Evolutionary conservation across 23 red algal genomes (phyloP).

Genomic region (Gracilaria caudata): DNA sequence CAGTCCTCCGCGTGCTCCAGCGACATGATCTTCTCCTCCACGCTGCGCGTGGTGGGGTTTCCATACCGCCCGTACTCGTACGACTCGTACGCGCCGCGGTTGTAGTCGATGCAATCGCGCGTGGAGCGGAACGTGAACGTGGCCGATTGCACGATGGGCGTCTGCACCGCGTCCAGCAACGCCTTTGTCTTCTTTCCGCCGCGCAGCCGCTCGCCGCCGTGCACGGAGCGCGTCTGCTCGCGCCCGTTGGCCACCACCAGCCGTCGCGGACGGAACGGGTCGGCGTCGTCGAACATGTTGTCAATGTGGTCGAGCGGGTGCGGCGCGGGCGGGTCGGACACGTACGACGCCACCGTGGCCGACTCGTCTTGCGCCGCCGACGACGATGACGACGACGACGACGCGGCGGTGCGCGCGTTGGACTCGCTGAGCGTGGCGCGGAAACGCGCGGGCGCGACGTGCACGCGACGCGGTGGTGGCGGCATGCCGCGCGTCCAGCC

Average conservation of each 20-base stretch:
- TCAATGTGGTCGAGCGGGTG: constrained; percentile 7
- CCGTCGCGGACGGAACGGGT: neutral
- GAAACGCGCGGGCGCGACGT: neutral
- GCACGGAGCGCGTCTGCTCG: constrained; percentile 83
- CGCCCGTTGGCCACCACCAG: neutral
- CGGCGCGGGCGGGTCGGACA: neutral
- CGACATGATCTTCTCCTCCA: constrained; percentile 94
- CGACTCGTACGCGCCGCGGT: constrained; percentile 86
- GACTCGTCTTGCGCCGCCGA: constrained; percentile 1
- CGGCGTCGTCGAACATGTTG: neutral
- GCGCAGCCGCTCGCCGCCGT: constrained; percentile 92
- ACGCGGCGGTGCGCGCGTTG: neutral
- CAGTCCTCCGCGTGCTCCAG: constrained; percentile 92
- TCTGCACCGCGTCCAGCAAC: constrained; percentile 83
- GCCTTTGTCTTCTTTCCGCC: constrained; percentile 83
- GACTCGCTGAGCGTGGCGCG: constrained; percentile 59
- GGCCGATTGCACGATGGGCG: constrained; percentile 89
- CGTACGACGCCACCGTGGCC: constrained; percentile 36
- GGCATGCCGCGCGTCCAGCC: constrained; percentile 88
- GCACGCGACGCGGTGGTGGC: constrained; percentile 23
- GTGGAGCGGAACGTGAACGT: constrained; percentile 97
- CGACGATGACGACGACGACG: constrained; percentile 2
- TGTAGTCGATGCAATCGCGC: constrained; percentile 93
- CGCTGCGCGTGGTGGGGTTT: constrained; percentile 91
- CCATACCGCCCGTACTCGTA: constrained; percentile 99